Percentiles rank a stretch among this genome's conserved stretches.
phyloP scores from a whole-genome alignment of 1,139 yeast genomes.

The Lodderomyces theae region DNA sequence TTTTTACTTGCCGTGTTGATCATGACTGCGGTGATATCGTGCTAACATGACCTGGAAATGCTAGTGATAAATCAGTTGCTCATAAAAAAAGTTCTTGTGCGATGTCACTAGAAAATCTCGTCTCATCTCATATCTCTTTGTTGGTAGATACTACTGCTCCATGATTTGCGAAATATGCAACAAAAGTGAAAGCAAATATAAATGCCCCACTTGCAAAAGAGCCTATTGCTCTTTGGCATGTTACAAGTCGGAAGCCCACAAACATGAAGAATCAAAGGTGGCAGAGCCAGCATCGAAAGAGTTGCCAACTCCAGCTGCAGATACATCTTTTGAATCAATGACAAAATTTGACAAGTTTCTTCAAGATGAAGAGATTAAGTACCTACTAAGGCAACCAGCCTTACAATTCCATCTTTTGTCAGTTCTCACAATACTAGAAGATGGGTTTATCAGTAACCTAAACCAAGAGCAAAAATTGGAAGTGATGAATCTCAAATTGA shows the following conservation, averaged over 20 bases:
- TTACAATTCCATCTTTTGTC: constrained; percentile 53
- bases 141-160: too few relatives aligned
- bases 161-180: constrained; percentile 47
- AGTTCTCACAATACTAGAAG: constrained; percentile 40
- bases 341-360: constrained; percentile 18
- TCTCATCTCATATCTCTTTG: too few relatives aligned
- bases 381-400: constrained; percentile 45
- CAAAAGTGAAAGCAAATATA: constrained; percentile 46
- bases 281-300: not conserved
- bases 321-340: not conserved
- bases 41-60: not conserved
- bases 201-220: constrained; percentile 55
- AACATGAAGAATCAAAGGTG: constrained; percentile 3
- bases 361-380: constrained; percentile 37
- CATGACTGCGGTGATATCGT: not conserved
- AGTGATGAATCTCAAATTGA: constrained; percentile 58
- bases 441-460: constrained; percentile 27
- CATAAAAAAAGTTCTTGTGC: not conserved
- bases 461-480: constrained; percentile 51
- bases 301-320: not conserved
- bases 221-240: constrained; percentile 56
- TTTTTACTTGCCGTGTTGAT: not conserved
- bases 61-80: too few relatives aligned
- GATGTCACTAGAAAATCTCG: not conserved
- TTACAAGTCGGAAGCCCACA: constrained; percentile 50